phyloP scores from a whole-genome alignment of 78 protist species.

The Cavenderia fasciculata region DNA sequence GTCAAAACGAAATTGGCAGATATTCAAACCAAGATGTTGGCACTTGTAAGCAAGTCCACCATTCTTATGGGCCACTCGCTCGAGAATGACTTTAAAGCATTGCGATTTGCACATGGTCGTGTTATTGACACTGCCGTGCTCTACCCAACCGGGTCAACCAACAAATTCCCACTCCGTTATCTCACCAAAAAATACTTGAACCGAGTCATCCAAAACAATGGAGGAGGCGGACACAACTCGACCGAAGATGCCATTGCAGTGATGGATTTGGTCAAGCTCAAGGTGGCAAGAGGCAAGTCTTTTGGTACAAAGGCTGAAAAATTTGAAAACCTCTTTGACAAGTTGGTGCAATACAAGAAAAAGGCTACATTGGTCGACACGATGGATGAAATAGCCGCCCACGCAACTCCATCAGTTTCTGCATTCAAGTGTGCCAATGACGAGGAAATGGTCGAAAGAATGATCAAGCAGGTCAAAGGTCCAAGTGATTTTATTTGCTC shows the following conservation, averaged over 20 bases:
- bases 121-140: slow-evolving; percentile 88
- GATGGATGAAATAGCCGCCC: slow-evolving; percentile 26
- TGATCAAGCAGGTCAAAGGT: not conserved
- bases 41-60: slow-evolving; percentile 44
- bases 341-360: not conserved
- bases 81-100: slow-evolving; percentile 90
- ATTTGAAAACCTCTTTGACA: slow-evolving; percentile 9
- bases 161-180: slow-evolving; percentile 54
- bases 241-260: slow-evolving; percentile 73
- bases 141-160: slow-evolving; percentile 61
- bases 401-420: slow-evolving; percentile 32
- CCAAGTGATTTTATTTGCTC: slow-evolving; percentile 19
- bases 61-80: slow-evolving; percentile 92
- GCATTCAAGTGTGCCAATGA: slow-evolving; percentile 21
- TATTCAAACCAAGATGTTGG: slow-evolving; percentile 42
- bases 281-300: slow-evolving; percentile 54
- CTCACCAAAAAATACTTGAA: slow-evolving; percentile 47
- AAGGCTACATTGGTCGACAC: slow-evolving; percentile 30
- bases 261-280: slow-evolving; percentile 62
- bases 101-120: slow-evolving; percentile 72
- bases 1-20: slow-evolving; percentile 76
- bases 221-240: slow-evolving; percentile 43
- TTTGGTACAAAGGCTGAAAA: slow-evolving; percentile 47
- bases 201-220: slow-evolving; percentile 36
- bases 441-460: not conserved